These are phyloP conservation scores for Boletus tomentosulus DNA, from an alignment of 768 basidiomycete genomes.

Conservation along the genomic window DNA sequence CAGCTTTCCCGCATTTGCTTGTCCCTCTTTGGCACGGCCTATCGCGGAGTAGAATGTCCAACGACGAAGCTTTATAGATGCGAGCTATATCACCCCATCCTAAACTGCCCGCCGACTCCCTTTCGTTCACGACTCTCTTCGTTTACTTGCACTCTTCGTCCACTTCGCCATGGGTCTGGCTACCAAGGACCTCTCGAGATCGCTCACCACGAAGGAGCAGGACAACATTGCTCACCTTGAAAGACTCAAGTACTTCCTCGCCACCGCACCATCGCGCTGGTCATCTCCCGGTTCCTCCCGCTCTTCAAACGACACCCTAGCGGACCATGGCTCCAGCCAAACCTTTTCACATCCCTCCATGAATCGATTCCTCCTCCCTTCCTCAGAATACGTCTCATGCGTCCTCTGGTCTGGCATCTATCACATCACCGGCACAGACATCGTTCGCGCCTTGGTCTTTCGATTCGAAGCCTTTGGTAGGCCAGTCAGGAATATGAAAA, in stretches of 20 bases:
- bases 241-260: conserved; percentile 83
- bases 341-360: conserved; percentile 70
- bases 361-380: conserved; percentile 83
- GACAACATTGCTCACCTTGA: conserved; percentile 74
- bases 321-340: conserved; percentile 31
- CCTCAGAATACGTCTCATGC: conserved; percentile 85
- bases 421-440: conserved; percentile 96
- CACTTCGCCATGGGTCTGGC: conserved; percentile 23
- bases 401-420: conserved; percentile 90
- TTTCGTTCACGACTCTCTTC: conserved; percentile 3
- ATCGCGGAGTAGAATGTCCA: conserved; percentile 17
- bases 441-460: conserved; percentile 92
- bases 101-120: conserved; percentile 1
- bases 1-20: conserved; percentile 16
- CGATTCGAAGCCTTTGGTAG: conserved; percentile 90
- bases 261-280: conserved; percentile 80
- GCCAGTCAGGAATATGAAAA: conserved; percentile 90
- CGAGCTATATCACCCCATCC: conserved; percentile 13
- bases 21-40: conserved; percentile 16
- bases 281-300: conserved; percentile 34
- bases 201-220: conserved; percentile 60
- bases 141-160: background rate
- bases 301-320: conserved; percentile 12
- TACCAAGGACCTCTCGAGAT: conserved; percentile 34
- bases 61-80: conserved; percentile 26